phyloP scores from a whole-genome alignment of 805 yeast species.

The Candida pseudofarinosa region DNA sequence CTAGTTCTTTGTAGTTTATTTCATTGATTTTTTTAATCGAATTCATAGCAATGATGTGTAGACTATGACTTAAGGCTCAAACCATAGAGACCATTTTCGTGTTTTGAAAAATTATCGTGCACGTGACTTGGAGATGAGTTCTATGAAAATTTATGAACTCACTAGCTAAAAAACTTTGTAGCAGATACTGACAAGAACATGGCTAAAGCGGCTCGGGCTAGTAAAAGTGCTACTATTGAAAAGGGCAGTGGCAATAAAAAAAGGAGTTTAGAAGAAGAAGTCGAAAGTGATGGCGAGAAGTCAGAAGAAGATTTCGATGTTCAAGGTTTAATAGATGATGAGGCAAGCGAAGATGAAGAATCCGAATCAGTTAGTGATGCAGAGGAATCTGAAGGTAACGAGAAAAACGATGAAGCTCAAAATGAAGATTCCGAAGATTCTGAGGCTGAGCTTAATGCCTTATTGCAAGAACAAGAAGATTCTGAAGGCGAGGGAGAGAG shows the following conservation, averaged over 20 bases:
- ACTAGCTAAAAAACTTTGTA: not conserved
- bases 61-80: too few species aligned
- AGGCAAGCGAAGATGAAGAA: slow-evolving; percentile 31
- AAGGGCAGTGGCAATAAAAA: slow-evolving; percentile 11
- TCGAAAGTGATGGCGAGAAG: slow-evolving; percentile 17
- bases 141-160: slow-evolving; percentile 2
- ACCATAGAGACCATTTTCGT: not conserved
- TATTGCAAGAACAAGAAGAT: slow-evolving; percentile 29
- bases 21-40: slow-evolving; percentile 43
- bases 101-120: slow-evolving; percentile 1
- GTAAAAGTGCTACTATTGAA: slow-evolving; percentile 4
- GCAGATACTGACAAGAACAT: not conserved
- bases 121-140: slow-evolving; percentile 5
- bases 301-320: slow-evolving; percentile 31
- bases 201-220: not conserved
- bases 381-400: slow-evolving; percentile 11
- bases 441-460: slow-evolving; percentile 15
- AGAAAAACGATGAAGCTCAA: slow-evolving; percentile 15
- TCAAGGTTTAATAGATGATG: slow-evolving; percentile 41
- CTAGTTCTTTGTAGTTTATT: slow-evolving; percentile 65
- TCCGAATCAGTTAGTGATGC: slow-evolving; percentile 19
- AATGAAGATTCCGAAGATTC: slow-evolving; percentile 12
- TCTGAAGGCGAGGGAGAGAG: slow-evolving; percentile 51
- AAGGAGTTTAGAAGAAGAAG: slow-evolving; percentile 13
- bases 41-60: slow-evolving; percentile 22